Conservation (phyloP, 805 yeast genomes). For the Zygosaccharomyces siamensis region DNA sequence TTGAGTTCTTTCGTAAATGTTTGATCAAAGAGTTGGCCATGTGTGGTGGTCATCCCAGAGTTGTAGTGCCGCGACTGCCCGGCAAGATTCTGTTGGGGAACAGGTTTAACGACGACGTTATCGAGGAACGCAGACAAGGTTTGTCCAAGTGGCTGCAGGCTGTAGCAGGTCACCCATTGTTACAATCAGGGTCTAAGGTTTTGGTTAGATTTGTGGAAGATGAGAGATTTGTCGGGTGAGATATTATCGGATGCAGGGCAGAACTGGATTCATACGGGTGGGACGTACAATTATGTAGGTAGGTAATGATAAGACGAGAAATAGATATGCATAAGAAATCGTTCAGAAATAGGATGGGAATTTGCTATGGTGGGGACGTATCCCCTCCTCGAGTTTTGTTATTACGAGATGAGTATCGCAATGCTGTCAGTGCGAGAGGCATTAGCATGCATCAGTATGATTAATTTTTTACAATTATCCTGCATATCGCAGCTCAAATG, state of each 20-base stretch:
- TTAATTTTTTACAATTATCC: no score
- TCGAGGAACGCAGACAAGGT: slow-evolving; percentile 79
- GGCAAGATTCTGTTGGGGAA: slow-evolving; percentile 74
- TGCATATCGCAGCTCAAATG: no score
- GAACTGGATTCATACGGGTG: background rate
- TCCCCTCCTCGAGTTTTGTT: no score
- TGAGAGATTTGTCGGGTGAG: slow-evolving; percentile 42
- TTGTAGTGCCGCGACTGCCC: slow-evolving; percentile 81
- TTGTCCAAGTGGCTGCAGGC: slow-evolving; percentile 70
- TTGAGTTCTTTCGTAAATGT: slow-evolving; percentile 71
- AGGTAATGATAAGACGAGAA: slow-evolving; percentile 1
- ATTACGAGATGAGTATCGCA: no score
- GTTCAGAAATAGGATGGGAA: no score
- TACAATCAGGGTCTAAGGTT: slow-evolving; percentile 80
- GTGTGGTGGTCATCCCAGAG: slow-evolving; percentile 41
- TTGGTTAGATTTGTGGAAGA: slow-evolving; percentile 83
- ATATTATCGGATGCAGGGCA: no score
- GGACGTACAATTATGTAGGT: background rate
- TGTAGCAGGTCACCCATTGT: slow-evolving; percentile 89
- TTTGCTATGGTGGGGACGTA: no score
- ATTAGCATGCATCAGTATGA: no score
- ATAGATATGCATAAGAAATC: background rate
- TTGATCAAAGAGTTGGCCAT: slow-evolving; percentile 66
- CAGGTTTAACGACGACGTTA: slow-evolving; percentile 74
- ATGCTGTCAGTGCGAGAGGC: no score